Base-by-base conservation (phyloP, 345 rosid species). In the Streptanthus diversifolius region DNA sequence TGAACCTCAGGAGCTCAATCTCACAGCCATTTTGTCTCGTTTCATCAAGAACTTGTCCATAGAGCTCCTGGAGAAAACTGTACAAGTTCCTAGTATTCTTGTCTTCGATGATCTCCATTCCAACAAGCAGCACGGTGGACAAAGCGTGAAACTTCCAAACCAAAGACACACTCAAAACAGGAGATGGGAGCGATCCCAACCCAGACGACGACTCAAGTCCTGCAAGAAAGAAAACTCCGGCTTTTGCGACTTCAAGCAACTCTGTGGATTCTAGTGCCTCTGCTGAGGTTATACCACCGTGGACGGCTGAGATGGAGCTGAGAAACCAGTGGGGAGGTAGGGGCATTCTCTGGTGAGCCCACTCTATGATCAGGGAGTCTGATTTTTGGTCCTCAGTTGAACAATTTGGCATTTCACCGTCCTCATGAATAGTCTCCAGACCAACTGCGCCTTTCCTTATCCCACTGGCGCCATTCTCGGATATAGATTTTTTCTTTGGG, bases 321-420 rank as follows among this genome's bases (percentile, higher is more conserved):
- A 93, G 92, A 80, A 91, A 88, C 97, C 98, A 93, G 71, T 91
- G 96, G 70, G 73, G 60, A 55, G 97, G 92, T 71, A 93, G 87
- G 3, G 96, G 96, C 81, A 89, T 49, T 83, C 90, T 85, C 89
- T 91, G 97, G 72, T 81, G 85, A 49, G 91, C 88, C 96, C 96
- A 91, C 79, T 93, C 95, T 60, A 77, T 55, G 30, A 75, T 30
- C 74, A 76, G 74, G 57, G 81, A 80, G 74, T 63, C 68, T 66
- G 58, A 48, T 52, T 45, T 24, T 65, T 47, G 45, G 74, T 67
- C 82, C 68, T 68, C 80, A 54, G 74, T 75, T 21, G 71, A 56
- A 79, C 55, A 63, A 69, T 73, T 76, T 83, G 86, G 76, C 49
- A 79, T 41, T 49, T 85, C 91, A 51, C 71, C 21, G 24, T 88